Percentiles rank a stretch among this genome's conserved stretches.
These are phyloP conservation scores for Dorcoceras hygrometricum DNA, from an alignment of 257 asterid species.

Conservation along the genomic window DNA sequence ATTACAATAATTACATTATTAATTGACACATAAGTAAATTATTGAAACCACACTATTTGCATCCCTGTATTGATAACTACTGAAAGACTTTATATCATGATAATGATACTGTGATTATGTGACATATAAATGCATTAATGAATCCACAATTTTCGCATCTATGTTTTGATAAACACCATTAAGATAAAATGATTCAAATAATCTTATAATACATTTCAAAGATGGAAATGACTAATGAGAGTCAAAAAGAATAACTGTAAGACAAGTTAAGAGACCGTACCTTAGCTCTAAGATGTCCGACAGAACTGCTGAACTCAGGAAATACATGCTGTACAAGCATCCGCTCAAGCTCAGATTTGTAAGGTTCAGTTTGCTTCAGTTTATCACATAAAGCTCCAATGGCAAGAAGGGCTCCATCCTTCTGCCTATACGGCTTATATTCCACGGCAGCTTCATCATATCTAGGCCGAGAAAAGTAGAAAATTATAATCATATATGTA, in stretches of 20 bases:
- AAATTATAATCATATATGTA: slow-evolving; percentile 15
- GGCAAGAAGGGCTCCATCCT: slow-evolving; percentile 98
- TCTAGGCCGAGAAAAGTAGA: slow-evolving; percentile 38
- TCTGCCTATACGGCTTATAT: slow-evolving; percentile 76
- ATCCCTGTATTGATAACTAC: no score
- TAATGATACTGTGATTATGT: background rate
- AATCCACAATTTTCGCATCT: background rate
- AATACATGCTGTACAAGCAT: slow-evolving; percentile 96
- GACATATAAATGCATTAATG: background rate
- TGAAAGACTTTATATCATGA: background rate
- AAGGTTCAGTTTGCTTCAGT: slow-evolving; percentile 88
- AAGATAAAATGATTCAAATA: slow-evolving; percentile 7
- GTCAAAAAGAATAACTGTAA: slow-evolving; percentile 14
- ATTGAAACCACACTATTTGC: no score
- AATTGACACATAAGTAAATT: no score
- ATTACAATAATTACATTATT: slow-evolving; percentile 8
- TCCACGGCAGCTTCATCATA: slow-evolving; percentile 71
- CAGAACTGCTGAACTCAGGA: slow-evolving; percentile 85
- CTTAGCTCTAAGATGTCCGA: slow-evolving; percentile 98
- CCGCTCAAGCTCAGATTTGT: slow-evolving; percentile 86
- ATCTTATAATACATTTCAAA: background rate
- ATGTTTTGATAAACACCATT: slow-evolving; percentile 3
- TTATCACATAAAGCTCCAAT: slow-evolving; percentile 96
- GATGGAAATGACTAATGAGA: slow-evolving; percentile 12
- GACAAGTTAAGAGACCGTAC: slow-evolving; percentile 43